These are phyloP conservation scores for Tetrastigma voinierianum DNA, from an alignment of 164 flowering plant species.

Conservation along the genomic window DNA sequence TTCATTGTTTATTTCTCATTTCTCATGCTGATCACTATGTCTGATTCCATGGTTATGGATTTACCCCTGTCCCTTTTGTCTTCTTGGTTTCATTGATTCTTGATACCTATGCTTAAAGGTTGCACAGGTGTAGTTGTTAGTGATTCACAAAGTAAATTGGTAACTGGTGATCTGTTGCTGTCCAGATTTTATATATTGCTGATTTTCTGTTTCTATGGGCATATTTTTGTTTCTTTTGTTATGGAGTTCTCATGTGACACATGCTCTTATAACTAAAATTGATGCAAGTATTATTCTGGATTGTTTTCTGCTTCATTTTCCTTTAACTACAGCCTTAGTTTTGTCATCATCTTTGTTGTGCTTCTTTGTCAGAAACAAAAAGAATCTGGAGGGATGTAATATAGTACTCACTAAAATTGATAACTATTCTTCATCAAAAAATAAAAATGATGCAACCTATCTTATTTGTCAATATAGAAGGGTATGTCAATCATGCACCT, in stretches of 20 bases:
- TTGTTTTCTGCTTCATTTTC: background rate
- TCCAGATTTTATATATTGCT: background rate
- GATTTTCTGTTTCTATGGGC: background rate
- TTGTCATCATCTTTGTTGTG: background rate
- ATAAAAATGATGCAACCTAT: no score
- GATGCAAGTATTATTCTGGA: background rate
- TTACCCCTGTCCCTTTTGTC: background rate
- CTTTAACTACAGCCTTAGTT: no score
- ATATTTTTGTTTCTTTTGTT: background rate
- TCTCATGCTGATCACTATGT: no score
- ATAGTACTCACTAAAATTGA: background rate
- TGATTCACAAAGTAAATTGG: background rate
- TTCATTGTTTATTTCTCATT: no score
- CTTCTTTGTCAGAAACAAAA: background rate
- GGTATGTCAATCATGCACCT: no score
- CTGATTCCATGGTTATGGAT: no score
- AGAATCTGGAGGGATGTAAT: background rate
- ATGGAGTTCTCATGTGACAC: no score
- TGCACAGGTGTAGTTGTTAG: conserved; percentile 17
- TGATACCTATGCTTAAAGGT: conserved; percentile 22
- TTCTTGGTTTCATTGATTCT: conserved; percentile 7
- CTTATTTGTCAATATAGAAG: no score
- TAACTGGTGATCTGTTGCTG: background rate
- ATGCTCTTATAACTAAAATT: background rate
- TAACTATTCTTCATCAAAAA: background rate